Base-by-base conservation (phyloP, 106 monocot species). In the Phalaenopsis aphrodite region DNA sequence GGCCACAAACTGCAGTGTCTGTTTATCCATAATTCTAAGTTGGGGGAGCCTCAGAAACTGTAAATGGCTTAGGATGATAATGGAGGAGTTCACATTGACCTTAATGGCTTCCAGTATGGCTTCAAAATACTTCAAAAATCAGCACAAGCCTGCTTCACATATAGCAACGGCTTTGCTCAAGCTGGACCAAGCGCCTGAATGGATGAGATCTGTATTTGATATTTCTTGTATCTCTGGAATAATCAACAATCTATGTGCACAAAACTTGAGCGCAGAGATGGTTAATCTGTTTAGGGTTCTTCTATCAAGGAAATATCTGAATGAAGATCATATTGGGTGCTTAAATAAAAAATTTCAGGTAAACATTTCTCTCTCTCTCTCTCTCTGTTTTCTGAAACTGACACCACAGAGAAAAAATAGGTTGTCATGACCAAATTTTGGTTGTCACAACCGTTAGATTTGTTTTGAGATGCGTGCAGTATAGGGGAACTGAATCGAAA, bases 51-150 rank as follows among this genome's bases (percentile, higher is more conserved):
- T 78, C 9, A 84, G 68, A 42, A 66, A 78, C 68, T 87, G 81
- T 8, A 94, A 91, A 83, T 99, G 98, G 98, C 87, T 72, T 49
- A 84, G 90, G 77, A 19, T 94, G 75, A 82, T 94, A 24, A 73
- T 88, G 83, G 98, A 94, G 85, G 98, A 99, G 76, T 79, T 99
- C 41, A 36, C 83, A 56, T 73, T 94, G 69, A 84, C 79, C 46
- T 84, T 99, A 77, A 84, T 85, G 76, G 82, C 85, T 61, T 88
- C 98, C 47, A 79, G 89, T 77, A 80, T 94, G 77, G 85, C 92
- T 61, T 94, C 90, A 24, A 86, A 57, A 82, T 83, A 78, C 41
- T 91, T 91, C 67, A 88, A 79, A 42, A 88, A 81, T 82, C 86
- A 84, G 81, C 98, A 91, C 74, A 92, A 94, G 56, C 82, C 92